A percentile compares a stretch with the other conserved stretches of the same genome.
phyloP scores from a whole-genome alignment of 192 early-diverging fungal species.

The Mortierella alpina region DNA sequence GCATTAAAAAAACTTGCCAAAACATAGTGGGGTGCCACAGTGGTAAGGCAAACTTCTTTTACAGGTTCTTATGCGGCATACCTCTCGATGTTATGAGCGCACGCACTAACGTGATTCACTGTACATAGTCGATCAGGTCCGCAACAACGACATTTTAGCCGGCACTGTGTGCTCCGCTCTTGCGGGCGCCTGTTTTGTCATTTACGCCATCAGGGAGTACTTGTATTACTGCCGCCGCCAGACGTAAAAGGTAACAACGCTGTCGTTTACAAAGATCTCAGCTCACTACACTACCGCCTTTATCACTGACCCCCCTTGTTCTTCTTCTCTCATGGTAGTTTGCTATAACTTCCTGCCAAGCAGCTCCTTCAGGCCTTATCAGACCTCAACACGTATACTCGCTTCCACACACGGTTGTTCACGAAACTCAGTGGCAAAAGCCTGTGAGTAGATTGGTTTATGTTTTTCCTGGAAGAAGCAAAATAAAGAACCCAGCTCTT shows the following conservation, averaged over 20 bases:
- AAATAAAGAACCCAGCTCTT: slow-evolving; percentile 8
- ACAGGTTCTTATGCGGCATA: not conserved
- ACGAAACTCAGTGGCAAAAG: no score
- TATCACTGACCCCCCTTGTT: not conserved
- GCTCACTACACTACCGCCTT: not conserved
- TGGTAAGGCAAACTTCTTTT: not conserved
- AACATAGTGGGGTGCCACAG: not conserved
- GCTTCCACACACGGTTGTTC: no score
- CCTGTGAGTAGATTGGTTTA: not conserved
- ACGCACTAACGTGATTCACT: not conserved
- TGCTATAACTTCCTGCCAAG: no score
- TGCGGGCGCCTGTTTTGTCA: slow-evolving; percentile 2
- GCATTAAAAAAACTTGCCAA: slow-evolving; percentile 6
- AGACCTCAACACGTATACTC: no score
- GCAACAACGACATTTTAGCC: not conserved
- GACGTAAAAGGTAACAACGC: slow-evolving; percentile 14
- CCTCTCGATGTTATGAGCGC: not conserved
- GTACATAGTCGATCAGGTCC: no score
- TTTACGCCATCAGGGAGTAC: slow-evolving; percentile 15
- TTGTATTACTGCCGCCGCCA: slow-evolving; percentile 12
- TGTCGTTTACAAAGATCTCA: not conserved
- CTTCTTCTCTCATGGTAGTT: not conserved
- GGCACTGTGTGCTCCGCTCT: slow-evolving; percentile 3
- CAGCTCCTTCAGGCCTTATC: no score
- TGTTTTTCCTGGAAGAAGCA: not conserved